Base-by-base conservation (phyloP, 768 basidiomycete genomes). In the Boletus tomentosulus region DNA sequence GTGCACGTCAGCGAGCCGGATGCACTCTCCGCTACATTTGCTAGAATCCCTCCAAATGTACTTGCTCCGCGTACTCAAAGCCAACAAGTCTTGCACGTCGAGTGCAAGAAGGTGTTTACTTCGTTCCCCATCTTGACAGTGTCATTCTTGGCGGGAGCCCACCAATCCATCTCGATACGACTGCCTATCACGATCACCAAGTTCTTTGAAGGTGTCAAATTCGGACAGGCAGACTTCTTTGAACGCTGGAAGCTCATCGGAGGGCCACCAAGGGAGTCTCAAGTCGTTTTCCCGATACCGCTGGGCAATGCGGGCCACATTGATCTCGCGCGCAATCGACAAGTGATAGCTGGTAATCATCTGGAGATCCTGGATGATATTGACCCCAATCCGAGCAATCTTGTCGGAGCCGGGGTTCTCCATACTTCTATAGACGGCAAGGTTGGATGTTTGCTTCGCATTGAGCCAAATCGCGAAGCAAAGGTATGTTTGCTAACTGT, bases 161-260 rank as follows among this genome's bases (percentile, higher is more conserved):
- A 94, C 61, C 93, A 96, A 66, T 84, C 89, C 6, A 76, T 95
- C 50, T 84, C 87, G 10, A 71, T 98, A 53, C 83, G 85, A 46
- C 76, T 99, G 25, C 97, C 97, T 11, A 83, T 99, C 59, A 81
- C 90, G 42, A 63, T 97, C 52, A 87, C 87, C 38, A 93, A 96
- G 70, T 99, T 99, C 71, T 80, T 98, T 52, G 96, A 97, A 65
- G 89, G 91, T 25, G 95, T 98, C 59, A 87, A 85, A 63, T 81
- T 99, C 33, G 84, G 82, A 11, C 77, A 81, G 56, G 73, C 81
- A 1, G 91, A 97, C 61, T 99, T 98, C 79, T 99, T 98, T 72
- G 95, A 98, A 70, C 78, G 97, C 48, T 99, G 97, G 97, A 95
- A 93, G 70, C 73, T 97, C 61, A 98, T 98, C 48, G 97, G 97